Base-by-base conservation (phyloP, 2,329 filamentous ascomycete species). In the Drechslerella stenobrocha region DNA sequence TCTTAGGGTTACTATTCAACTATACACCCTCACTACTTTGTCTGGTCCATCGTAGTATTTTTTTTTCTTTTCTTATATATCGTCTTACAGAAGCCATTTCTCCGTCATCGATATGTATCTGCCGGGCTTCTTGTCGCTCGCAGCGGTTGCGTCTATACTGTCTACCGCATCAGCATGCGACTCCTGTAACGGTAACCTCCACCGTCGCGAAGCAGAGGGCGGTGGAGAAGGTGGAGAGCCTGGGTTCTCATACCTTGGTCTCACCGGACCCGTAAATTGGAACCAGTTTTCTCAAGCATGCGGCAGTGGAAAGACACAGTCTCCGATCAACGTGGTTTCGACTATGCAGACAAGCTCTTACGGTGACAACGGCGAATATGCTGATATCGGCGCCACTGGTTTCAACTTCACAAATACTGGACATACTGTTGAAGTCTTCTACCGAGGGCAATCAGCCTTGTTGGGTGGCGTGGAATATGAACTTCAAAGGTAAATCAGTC, bases 401-500 rank as follows among this genome's bases (percentile, higher is more conserved):
- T 78, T 80, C 47, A 76, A 78, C 34, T 82, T 84, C 57, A 81
- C 83, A 75, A 84, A 84, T 74, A 77, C 83, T 8, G 82, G 82
- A 46, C 81, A 81, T 23, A 84, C 81, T 0, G 78, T 84, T 52
- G 80, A 84, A 76, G 79, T 83, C 59, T 76, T 83, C 26, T 80
- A 80, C 59, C 80, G 79, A 50, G 81, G 81, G 40, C 63, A 59
- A 26, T 44, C 32, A 13, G 63, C 63, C 9, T n/a, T 15, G 8
- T 23, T 67, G 3, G 55, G 50, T n/a, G 63, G 63, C 32, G 63
- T 67, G 6, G 55, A 67, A 24, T 67, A 67, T 34, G 63, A 60
- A n/a, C 63, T 67, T 35, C 63, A 67, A 22, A 60, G 63, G 63
- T 67, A 55, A 53, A n/a, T n/a, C n/a, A n/a, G n/a, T n/a, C n/a